Evolutionary conservation across 257 asterid species (phyloP), one percentile per base, ranked within the genome.

Genomic region (Solanum clarkiae): DNA sequence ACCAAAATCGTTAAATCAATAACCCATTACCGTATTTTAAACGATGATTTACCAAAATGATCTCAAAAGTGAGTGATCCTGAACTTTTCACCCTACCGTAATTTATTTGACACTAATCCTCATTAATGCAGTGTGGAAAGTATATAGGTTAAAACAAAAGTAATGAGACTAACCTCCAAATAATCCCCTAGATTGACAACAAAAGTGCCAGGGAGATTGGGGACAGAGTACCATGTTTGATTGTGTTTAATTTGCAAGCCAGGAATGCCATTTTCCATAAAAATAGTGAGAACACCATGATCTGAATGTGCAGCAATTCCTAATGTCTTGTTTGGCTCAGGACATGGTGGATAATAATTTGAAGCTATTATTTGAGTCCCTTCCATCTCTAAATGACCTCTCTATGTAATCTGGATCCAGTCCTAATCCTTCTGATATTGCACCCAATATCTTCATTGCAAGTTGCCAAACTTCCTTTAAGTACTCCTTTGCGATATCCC

Each of bases 221-320:
- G 89, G 26, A 93, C 92, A 44, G 89, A 84, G 20, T 75, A 4
- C 97, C 95, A 91, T 12, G 80, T 44, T 5, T 82, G 24, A 7
- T 90, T 74, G 86, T 86, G 90, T 42, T 91, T 92, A 80, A 93
- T 88, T 81, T 93, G 97, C 87, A 93, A 84, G 2, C 95, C 97
- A 62, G 89, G 83, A 10, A 90, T 90, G 22, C 87, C 93, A 81
- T 93, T 93, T 49, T 93, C 92, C 88, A 92, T 90, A 68, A 93
- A 82, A 47, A 93, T 87, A 10, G 97, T 89, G 55, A 93, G 89
- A 22, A 86, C 93, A 40, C 94, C 93, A 72, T 92, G 97, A 24
- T 93, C 97, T 0, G 97, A 93, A 85, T 93, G 97, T 7, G 88
- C 88, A 7, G 93, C 93, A 1, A 92, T 81, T 22, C 97, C 95